Base-by-base conservation (phyloP, 495 filamentous ascomycete species). In the Trypethelium eluteriae region DNA sequence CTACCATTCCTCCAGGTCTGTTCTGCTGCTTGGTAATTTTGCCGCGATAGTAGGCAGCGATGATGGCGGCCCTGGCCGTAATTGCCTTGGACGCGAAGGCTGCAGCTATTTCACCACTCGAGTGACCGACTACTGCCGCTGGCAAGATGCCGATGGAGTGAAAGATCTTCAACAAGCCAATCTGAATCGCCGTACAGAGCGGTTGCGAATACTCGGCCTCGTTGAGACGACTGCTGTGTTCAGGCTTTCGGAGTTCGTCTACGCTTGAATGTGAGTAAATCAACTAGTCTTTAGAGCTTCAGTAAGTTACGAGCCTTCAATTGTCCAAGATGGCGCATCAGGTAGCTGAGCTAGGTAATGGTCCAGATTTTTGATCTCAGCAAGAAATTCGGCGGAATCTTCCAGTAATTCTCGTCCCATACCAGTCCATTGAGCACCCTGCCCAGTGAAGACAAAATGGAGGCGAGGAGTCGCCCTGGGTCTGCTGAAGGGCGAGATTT, bases 81-180 rank as follows among this genome's bases (percentile, higher is more conserved):
- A 87, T 64, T 3, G 73, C 75, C 2, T 79, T 83, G 9, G 83
- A 77, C n/a, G 84, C 83, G 71, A 86, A 88, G 0, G 85, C 85
- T 10, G 85, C 84, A 2, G 79, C 84, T 41, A 89, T 85, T 72
- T 89, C 86, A 1, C 86, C 86, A 0, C 81, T 83, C 0, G 85
- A 88, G 71, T 88, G 86, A 0, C 86, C 85, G 3, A 82, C 72
- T 0, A 87, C 84, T 0, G 76, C 73, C 12, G 59, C 38, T 1
- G 75, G 72, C 3, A 38, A n/a, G 44, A 81, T 69, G 25, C 67
- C 72, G 69, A 73, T 77, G 0, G 66, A 64, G 1, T 12, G 50
- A 6, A 74, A 64, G 11, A 76, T 25, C n/a, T 73, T 69, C 12
- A 70, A 63, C 2, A 70, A 25, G 38, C 69, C 67, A 10, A 67